phyloP scores from a whole-genome alignment of 768 basidiomycete species.

The Russula ochroleuca region DNA sequence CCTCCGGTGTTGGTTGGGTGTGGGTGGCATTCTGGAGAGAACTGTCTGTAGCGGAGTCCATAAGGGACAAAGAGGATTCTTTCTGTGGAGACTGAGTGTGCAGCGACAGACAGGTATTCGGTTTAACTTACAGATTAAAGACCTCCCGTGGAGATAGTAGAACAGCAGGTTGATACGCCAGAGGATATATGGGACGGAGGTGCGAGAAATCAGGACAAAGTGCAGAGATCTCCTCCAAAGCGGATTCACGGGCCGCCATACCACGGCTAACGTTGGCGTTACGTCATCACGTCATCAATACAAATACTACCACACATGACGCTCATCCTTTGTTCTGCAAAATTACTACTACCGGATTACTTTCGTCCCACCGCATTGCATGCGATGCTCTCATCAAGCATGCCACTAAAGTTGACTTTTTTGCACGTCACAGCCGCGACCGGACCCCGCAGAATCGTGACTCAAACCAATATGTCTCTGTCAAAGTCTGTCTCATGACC shows the following conservation, averaged over 20 bases:
- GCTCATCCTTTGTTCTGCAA: no score
- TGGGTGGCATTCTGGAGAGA: constrained; percentile 1
- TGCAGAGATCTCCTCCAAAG: neutral
- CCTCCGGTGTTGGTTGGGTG: neutral
- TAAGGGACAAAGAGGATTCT: neutral
- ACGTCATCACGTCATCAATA: neutral
- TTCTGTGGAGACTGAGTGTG: neutral
- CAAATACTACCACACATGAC: neutral
- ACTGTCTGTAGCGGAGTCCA: constrained; percentile 11
- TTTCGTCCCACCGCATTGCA: no score
- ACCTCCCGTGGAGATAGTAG: neutral
- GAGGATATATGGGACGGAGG: neutral
- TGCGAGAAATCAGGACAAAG: neutral
- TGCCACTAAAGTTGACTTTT: no score
- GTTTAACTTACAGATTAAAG: neutral
- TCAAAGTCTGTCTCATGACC: no score
- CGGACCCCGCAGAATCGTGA: no score
- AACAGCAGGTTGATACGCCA: neutral
- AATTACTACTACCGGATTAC: no score
- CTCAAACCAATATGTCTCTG: no score
- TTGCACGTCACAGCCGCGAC: no score
- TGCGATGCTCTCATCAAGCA: no score
- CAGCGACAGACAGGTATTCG: neutral
- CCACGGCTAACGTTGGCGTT: neutral
- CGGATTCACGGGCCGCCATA: neutral